Conservation (phyloP, 2,329 filamentous ascomycete genomes). For the Fonsecaea pugnacius region DNA sequence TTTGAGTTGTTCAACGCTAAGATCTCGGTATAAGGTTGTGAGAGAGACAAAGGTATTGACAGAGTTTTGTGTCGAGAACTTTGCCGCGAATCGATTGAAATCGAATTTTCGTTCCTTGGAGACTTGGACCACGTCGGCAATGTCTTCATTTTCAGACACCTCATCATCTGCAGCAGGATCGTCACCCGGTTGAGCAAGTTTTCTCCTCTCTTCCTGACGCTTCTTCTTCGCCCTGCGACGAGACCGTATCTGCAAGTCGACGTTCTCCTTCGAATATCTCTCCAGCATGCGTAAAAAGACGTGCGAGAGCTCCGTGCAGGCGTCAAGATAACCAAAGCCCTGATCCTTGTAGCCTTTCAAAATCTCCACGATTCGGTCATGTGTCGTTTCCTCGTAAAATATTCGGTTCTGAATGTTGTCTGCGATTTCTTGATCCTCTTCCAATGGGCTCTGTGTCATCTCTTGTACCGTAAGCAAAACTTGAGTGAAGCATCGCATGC, state of each 20-base stretch:
- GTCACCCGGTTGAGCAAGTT: conserved; percentile 43
- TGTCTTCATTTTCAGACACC: conserved; percentile 73
- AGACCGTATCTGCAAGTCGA: conserved; percentile 89
- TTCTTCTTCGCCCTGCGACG: conserved; percentile 73
- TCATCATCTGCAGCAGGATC: conserved; percentile 59
- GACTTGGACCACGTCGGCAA: conserved; percentile 69
- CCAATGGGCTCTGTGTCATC: conserved; percentile 80
- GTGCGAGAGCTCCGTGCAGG: conserved; percentile 85
- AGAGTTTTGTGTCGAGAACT: conserved; percentile 81
- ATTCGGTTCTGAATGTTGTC: conserved; percentile 95
- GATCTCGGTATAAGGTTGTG: conserved; percentile 76
- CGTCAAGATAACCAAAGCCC: conserved; percentile 89
- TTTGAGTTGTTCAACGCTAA: conserved; percentile 80
- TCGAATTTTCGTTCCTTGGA: conserved; percentile 90
- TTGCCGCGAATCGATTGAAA: conserved; percentile 78
- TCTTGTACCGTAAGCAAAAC: conserved; percentile 90
- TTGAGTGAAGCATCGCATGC: conserved; percentile 93
- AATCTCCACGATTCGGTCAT: conserved; percentile 82
- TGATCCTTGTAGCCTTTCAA: conserved; percentile 89
- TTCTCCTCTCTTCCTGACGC: conserved; percentile 65
- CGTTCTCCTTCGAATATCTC: conserved; percentile 90
- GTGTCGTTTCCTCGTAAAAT: conserved; percentile 97
- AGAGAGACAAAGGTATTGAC: conserved; percentile 88
- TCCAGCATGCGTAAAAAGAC: conserved; percentile 92
- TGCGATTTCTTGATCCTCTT: conserved; percentile 96